Evolutionary conservation across 768 basidiomycete species (phyloP).

Genomic region (Lepiota brunneoincarnata): DNA sequence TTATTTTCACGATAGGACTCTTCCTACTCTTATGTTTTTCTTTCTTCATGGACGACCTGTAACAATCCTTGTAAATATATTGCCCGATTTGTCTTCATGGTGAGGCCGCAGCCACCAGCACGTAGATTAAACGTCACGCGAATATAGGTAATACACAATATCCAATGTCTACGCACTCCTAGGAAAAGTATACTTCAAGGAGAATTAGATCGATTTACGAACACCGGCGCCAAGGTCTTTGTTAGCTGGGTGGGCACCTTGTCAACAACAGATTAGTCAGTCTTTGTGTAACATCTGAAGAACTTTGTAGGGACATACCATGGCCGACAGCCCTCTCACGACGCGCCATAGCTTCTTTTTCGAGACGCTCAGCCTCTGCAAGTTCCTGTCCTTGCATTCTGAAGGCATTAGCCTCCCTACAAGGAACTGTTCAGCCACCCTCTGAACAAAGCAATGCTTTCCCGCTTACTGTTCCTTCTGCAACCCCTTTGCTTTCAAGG

Average conservation of each 20-base stretch:
- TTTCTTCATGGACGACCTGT: too few relatives aligned
- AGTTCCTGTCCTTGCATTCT: constrained; percentile 47
- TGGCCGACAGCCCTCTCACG: constrained; percentile 53
- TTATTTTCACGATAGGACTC: too few relatives aligned
- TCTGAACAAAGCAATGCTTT: neutral
- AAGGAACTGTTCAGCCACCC: neutral
- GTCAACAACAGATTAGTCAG: neutral
- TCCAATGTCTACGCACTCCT: too few relatives aligned
- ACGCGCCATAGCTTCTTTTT: constrained; percentile 44
- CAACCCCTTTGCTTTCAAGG: constrained; percentile 46
- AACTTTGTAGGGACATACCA: constrained; percentile 24
- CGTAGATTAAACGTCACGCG: too few relatives aligned
- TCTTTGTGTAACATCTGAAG: too few relatives aligned
- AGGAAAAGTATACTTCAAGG: too few relatives aligned
- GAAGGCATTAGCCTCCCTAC: constrained; percentile 42
- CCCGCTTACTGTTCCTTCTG: constrained; percentile 45
- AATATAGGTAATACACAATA: too few relatives aligned
- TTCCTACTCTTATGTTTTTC: too few relatives aligned
- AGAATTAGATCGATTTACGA: neutral
- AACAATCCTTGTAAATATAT: too few relatives aligned
- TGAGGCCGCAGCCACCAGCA: too few relatives aligned
- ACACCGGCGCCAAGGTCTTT: constrained; percentile 23
- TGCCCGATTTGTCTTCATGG: too few relatives aligned
- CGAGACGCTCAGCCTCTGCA: constrained; percentile 51
- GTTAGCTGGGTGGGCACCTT: constrained; percentile 27